Evolutionary conservation across 2,329 filamentous ascomycete species (phyloP).

Genomic region (Coleophoma eucalyptorum): DNA sequence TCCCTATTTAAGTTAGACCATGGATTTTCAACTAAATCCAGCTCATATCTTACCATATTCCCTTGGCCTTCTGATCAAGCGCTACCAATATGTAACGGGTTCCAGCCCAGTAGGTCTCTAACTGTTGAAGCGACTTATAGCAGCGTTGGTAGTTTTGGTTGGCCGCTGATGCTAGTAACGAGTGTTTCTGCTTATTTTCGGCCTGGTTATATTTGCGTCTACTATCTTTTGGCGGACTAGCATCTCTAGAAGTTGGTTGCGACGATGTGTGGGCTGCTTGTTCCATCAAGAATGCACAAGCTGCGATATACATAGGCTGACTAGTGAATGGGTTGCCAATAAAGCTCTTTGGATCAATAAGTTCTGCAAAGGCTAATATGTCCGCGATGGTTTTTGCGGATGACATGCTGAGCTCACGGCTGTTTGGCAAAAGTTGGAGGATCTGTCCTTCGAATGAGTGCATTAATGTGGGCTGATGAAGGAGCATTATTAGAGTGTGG

Average conservation of each 20-base stretch:
- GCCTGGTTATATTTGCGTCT: slow-evolving; percentile 18
- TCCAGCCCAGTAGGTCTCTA: slow-evolving; percentile 84
- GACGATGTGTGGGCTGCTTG: slow-evolving; percentile 68
- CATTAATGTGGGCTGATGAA: slow-evolving; percentile 80
- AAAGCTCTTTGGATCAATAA: slow-evolving; percentile 82
- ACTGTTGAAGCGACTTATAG: slow-evolving; percentile 75
- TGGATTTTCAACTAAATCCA: neutral
- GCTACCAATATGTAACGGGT: slow-evolving; percentile 84
- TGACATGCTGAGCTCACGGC: slow-evolving; percentile 56
- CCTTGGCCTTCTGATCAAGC: slow-evolving; percentile 82
- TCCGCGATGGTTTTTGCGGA: slow-evolving; percentile 84
- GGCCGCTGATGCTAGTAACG: slow-evolving; percentile 73
- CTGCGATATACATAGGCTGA: slow-evolving; percentile 88
- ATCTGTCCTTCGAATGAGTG: slow-evolving; percentile 70
- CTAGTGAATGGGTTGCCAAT: slow-evolving; percentile 86
- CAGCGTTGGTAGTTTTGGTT: slow-evolving; percentile 86
- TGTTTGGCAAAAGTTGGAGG: slow-evolving; percentile 73
- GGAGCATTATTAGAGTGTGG: slow-evolving; percentile 77
- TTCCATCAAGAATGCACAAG: slow-evolving; percentile 84
- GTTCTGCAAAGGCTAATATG: slow-evolving; percentile 79
- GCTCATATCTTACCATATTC: slow-evolving; percentile 50
- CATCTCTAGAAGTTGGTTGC: slow-evolving; percentile 57
- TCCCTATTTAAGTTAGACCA: slow-evolving; percentile 42
- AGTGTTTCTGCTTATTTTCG: slow-evolving; percentile 52
- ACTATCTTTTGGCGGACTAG: slow-evolving; percentile 16